A percentile compares a stretch with the other conserved stretches of the same genome.
Conservation (phyloP, 192 early-diverging fungal genomes). For the Coemansia guatemalensis region DNA sequence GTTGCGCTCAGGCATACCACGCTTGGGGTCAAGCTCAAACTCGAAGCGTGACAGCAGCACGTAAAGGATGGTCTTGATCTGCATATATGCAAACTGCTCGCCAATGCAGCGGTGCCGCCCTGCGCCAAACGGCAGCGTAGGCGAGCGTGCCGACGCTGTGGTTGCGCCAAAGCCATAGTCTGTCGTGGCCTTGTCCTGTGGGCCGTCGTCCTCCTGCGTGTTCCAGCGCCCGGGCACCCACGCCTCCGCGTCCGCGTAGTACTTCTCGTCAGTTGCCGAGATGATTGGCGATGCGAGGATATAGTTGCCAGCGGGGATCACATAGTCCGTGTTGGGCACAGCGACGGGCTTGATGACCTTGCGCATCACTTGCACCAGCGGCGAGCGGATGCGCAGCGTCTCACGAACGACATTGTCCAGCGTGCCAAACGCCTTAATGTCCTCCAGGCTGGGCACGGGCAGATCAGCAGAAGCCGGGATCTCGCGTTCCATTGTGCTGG, state of each 20-base stretch:
- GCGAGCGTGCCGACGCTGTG: slow-evolving; percentile 64
- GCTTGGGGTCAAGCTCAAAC: slow-evolving; percentile 62
- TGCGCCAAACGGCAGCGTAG: slow-evolving; percentile 96
- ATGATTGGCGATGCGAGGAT: slow-evolving; percentile 81
- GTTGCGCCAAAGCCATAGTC: slow-evolving; percentile 80
- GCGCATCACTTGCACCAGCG: slow-evolving; percentile 92
- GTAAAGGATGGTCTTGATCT: slow-evolving; percentile 92
- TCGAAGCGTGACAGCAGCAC: slow-evolving; percentile 79
- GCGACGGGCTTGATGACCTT: slow-evolving; percentile 76
- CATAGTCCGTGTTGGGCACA: slow-evolving; percentile 72
- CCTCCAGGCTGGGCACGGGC: slow-evolving; percentile 61
- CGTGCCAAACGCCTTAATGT: slow-evolving; percentile 68
- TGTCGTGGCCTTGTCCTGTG: slow-evolving; percentile 55
- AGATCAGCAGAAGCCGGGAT: slow-evolving; percentile 33
- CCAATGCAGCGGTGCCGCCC: slow-evolving; percentile 99
- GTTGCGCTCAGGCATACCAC: slow-evolving; percentile 78
- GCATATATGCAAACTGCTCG: slow-evolving; percentile 92
- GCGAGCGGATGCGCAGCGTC: slow-evolving; percentile 89
- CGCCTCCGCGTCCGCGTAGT: slow-evolving; percentile 75
- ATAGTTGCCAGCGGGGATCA: slow-evolving; percentile 89
- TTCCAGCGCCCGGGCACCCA: slow-evolving; percentile 84
- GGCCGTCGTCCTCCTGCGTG: slow-evolving; percentile 57
- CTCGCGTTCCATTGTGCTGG: slow-evolving; percentile 55
- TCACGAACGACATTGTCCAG: slow-evolving; percentile 89
- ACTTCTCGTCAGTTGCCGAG: slow-evolving; percentile 73